Conservation (phyloP, 345 rosid genomes). For the Pugionium dolabratum region DNA sequence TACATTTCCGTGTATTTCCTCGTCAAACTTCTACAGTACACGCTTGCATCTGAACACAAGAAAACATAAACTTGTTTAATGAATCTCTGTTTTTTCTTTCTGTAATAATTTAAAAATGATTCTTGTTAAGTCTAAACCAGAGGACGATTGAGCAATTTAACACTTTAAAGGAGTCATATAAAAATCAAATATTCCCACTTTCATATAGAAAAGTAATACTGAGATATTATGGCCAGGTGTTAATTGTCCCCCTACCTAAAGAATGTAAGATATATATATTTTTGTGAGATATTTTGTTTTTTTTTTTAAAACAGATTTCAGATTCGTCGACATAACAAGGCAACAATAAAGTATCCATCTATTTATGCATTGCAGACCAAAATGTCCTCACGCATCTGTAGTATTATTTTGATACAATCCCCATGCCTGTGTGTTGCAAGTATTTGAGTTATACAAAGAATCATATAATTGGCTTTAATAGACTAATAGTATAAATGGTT, state of each 20-base stretch:
- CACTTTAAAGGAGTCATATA: background rate
- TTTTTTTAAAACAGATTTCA: background rate
- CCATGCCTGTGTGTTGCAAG: too few species aligned
- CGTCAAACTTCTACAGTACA: conserved; percentile 27
- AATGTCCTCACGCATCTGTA: too few species aligned
- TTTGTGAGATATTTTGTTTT: too few species aligned
- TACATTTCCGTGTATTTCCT: background rate
- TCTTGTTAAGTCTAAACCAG: background rate
- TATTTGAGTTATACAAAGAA: background rate
- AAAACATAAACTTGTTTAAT: conserved; percentile 8
- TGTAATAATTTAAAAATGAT: conserved; percentile 6
- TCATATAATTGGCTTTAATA: background rate
- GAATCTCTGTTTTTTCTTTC: conserved; percentile 5
- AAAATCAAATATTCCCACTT: background rate
- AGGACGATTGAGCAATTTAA: background rate
- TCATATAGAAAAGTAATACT: background rate
- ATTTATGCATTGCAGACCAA: too few species aligned
- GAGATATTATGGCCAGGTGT: conserved; percentile 3
- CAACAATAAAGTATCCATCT: background rate
- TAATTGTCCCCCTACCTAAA: background rate
- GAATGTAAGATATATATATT: too few species aligned
- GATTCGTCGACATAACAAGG: conserved; percentile 20
- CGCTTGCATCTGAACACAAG: conserved; percentile 29
- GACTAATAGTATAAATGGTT: background rate
- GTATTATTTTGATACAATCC: too few species aligned